Base-by-base conservation (phyloP, 2,329 filamentous ascomycete species). In the Aspergillus pseudoglaucus region DNA sequence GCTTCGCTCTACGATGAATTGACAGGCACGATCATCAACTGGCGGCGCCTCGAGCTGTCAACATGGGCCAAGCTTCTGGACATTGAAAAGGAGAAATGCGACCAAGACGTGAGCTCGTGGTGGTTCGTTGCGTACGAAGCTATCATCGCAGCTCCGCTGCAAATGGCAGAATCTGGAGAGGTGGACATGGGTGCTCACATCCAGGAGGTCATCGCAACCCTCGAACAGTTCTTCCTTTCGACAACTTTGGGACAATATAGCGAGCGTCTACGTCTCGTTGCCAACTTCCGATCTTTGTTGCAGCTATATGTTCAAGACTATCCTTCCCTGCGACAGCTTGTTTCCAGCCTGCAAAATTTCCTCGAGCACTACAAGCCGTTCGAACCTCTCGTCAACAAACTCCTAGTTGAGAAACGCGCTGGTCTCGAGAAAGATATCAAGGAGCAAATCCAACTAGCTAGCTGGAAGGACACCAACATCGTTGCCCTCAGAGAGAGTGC, bases 401-500 rank as follows among this genome's bases (percentile, higher is more conserved):
- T 76, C 1, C 77, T 96, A 32, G 71, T 72, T 17, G 81, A 80
- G 40, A 87, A 84, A n/a, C 82, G 89, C 47, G 73, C 76, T 6
- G 76, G 79, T 0, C 77, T 97, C n/a, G 91, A 97, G 65, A 95
- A 90, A 68, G 83, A 89, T 48, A 88, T 97, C 78, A 91, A 87
- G 64, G 88, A 97, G 57, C 84, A 96, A n/a, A 79, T 98, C 14
- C 82, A 95, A 45, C 75, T 98, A 58, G 90, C 90, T 6, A 96
- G 90, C 67, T 98, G 94, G 94, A 96, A 95, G 66, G 93, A 98
- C 58, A 95, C 88, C 18, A 98, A 97, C 60, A 94, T 98, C 52
- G 85, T 85, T 42, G 88, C 89, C 1, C 74, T 98, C 14, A 82
- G 85, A 55, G 90, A 96, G 62, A 97, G 91, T 66, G 90, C 93